Percentiles rank a stretch among this genome's conserved stretches.
Conservation (phyloP, 257 asterid species). For the Nicotiana otophora region DNA sequence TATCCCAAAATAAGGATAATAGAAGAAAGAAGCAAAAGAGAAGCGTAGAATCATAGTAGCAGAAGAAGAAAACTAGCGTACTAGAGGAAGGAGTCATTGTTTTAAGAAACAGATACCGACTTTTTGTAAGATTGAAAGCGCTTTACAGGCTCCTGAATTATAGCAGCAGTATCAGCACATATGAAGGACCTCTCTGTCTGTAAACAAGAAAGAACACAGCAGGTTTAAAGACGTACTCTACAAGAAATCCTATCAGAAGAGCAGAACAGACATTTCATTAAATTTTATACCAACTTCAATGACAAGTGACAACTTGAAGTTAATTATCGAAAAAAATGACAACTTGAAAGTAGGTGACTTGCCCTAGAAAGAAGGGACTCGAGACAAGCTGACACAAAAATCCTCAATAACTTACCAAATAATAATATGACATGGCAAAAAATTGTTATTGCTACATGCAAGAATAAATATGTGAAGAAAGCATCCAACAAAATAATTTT, state of each 20-base stretch:
- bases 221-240: not conserved
- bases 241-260: not conserved
- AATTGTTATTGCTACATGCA: not conserved
- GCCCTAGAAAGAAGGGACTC: not conserved
- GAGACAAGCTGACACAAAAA: not conserved
- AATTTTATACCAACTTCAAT: not conserved
- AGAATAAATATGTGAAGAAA: not conserved
- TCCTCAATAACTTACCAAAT: not conserved
- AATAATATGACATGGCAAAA: not conserved
- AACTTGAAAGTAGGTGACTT: not conserved
- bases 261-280: constrained; percentile 1
- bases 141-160: constrained; percentile 64
- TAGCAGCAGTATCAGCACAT: constrained; percentile 92
- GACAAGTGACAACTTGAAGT: not conserved
- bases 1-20: not conserved
- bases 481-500: not conserved
- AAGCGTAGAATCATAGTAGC: not conserved
- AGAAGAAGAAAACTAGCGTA: not conserved
- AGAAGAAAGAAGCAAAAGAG: not conserved
- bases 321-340: too few species aligned
- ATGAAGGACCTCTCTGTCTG: constrained; percentile 79
- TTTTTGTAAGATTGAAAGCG: constrained; percentile 70
- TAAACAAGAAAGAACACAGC: constrained; percentile 18
- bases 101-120: constrained; percentile 31
- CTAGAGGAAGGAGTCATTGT: not conserved